Conservation (phyloP, 306 rosid genomes). For the Prunus padus region DNA sequence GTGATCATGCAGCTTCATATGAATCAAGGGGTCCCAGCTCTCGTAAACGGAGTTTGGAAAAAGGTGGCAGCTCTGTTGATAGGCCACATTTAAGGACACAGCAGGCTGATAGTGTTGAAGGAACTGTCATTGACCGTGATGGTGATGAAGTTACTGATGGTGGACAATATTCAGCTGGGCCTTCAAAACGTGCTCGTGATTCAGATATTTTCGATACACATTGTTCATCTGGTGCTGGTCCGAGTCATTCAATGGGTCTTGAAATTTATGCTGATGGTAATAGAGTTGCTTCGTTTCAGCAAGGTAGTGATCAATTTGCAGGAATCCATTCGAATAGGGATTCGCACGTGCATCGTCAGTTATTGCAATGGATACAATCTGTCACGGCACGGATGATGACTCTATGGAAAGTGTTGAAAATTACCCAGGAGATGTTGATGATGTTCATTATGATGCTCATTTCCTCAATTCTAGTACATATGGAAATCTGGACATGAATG, state of each 20-base stretch:
- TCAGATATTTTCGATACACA: conserved; percentile 68
- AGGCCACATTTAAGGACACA: conserved; percentile 68
- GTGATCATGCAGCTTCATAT: conserved; percentile 92
- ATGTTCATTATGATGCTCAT: conserved; percentile 48
- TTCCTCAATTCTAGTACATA: conserved; percentile 84
- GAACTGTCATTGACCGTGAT: conserved; percentile 96
- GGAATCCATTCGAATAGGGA: conserved; percentile 78
- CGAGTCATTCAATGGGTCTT: conserved; percentile 83
- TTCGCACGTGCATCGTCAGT: conserved; percentile 97
- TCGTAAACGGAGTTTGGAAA: conserved; percentile 85
- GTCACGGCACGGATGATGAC: conserved; percentile 75
- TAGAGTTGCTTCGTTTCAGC: conserved; percentile 60
- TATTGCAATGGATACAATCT: conserved; percentile 94
- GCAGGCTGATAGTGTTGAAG: conserved; percentile 98
- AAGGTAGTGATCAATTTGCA: conserved; percentile 59
- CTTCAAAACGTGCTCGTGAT: conserved; percentile 88
- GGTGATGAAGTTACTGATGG: conserved; percentile 94
- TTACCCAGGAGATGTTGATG: conserved; percentile 81
- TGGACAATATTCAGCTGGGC: conserved; percentile 86
- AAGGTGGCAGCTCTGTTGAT: conserved; percentile 84
- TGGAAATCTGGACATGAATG: conserved; percentile 90
- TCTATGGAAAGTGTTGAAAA: conserved; percentile 99
- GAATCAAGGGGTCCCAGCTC: conserved; percentile 99
- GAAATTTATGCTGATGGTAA: conserved; percentile 64
- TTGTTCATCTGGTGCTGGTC: conserved; percentile 95